These are phyloP conservation scores for Phytophthora fragariae DNA, from an alignment of 352 stramenopile genomes.

Conservation along the genomic window DNA sequence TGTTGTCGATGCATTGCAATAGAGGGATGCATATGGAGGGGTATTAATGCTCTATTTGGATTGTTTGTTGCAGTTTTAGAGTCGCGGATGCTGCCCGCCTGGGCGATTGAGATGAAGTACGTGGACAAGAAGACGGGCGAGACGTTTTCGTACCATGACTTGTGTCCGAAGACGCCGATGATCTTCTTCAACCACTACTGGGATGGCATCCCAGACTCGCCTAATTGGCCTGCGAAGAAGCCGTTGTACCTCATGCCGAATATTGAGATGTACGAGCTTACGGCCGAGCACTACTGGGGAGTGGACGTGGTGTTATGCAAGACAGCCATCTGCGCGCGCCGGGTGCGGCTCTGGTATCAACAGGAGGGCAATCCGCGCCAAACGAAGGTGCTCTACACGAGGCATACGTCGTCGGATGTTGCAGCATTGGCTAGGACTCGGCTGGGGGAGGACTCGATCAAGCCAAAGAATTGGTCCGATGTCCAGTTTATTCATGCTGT, in stretches of 20 bases:
- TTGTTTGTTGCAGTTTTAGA: constrained; percentile 33
- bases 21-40: neutral
- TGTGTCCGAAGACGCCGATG: constrained; percentile 53
- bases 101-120: constrained; percentile 56
- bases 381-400: constrained; percentile 60
- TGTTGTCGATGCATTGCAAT: neutral
- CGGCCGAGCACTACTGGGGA: constrained; percentile 56
- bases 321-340: constrained; percentile 53
- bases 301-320: constrained; percentile 69
- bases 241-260: constrained; percentile 51
- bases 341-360: constrained; percentile 56
- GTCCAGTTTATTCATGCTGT: constrained; percentile 59
- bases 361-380: constrained; percentile 64
- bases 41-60: neutral
- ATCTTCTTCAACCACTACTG: constrained; percentile 66
- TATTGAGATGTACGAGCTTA: constrained; percentile 71
- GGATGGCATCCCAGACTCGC: constrained; percentile 42
- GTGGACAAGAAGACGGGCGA: constrained; percentile 47
- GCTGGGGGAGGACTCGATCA: constrained; percentile 37
- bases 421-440: constrained; percentile 44
- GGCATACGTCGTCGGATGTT: constrained; percentile 66
- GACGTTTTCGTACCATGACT: constrained; percentile 58
- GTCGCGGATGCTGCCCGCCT: constrained; percentile 51
- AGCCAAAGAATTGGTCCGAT: constrained; percentile 54
- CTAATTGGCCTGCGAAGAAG: constrained; percentile 42